Evolutionary conservation across 768 basidiomycete genomes (phyloP).

Genomic region (Termitomyces sp.): DNA sequence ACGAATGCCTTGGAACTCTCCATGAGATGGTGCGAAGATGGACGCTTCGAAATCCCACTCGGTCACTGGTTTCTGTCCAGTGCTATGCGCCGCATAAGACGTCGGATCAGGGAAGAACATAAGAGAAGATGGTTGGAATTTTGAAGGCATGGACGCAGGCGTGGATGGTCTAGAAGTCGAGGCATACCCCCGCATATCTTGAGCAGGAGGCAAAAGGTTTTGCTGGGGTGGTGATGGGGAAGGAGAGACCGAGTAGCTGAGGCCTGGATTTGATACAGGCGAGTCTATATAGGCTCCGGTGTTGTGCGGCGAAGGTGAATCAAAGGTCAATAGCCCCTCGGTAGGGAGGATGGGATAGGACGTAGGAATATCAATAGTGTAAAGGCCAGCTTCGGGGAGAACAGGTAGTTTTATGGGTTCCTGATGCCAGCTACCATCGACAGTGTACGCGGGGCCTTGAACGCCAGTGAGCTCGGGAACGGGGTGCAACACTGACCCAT

Average conservation of each 20-base stretch:
- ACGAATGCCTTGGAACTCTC: conserved; percentile 1
- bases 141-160: background rate
- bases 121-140: conserved; percentile 1
- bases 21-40: conserved; percentile 3
- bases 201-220: background rate
- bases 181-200: background rate
- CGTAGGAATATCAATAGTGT: conserved; percentile 6
- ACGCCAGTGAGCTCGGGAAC: background rate
- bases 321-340: conserved; percentile 9
- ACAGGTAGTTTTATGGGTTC: conserved; percentile 1
- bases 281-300: background rate
- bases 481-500: background rate
- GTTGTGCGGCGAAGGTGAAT: background rate
- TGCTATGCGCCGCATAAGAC: background rate
- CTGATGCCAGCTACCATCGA: conserved; percentile 1
- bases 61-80: background rate
- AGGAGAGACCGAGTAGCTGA: conserved; percentile 11
- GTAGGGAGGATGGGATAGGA: conserved; percentile 1
- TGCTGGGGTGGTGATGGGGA: conserved; percentile 6
- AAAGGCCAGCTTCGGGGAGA: conserved; percentile 5
- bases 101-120: background rate
- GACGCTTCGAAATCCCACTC: conserved; percentile 11
- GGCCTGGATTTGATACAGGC: conserved; percentile 5
- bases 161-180: conserved; percentile 2
- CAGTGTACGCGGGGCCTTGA: background rate